phyloP scores from a whole-genome alignment of 1,284 basidiomycete species.

The Irpex sp. region DNA sequence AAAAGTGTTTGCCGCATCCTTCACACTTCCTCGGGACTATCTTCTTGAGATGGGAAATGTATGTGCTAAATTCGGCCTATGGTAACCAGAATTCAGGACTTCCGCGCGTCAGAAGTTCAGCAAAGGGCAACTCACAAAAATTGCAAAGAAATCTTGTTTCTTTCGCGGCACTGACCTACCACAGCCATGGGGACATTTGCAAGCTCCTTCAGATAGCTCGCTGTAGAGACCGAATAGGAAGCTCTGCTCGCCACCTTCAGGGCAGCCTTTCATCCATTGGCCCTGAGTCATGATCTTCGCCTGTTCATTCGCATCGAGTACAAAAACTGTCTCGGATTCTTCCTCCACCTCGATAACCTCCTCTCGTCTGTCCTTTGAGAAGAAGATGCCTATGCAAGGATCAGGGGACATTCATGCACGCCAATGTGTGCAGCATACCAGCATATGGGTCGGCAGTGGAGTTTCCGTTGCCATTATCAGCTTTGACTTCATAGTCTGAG shows the following conservation, averaged over 20 bases:
- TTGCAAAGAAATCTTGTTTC: conserved; percentile 76
- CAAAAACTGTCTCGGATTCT: conserved; percentile 49
- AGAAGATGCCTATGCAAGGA: conserved; percentile 70
- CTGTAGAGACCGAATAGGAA: conserved; percentile 84
- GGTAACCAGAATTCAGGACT: background rate
- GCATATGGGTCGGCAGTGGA: conserved; percentile 81
- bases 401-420: conserved; percentile 1
- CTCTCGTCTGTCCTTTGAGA: conserved; percentile 85
- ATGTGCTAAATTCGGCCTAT: conserved; percentile 69
- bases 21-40: conserved; percentile 61
- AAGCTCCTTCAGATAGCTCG: conserved; percentile 59
- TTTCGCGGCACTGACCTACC: conserved; percentile 53
- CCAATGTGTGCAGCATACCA: conserved; percentile 36
- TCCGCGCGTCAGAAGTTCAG: background rate
- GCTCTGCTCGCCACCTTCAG: conserved; percentile 86
- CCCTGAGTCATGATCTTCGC: conserved; percentile 78
- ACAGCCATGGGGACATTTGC: conserved; percentile 72
- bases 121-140: conserved; percentile 62
- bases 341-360: conserved; percentile 81
- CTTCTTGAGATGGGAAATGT: conserved; percentile 59
- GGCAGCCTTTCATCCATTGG: conserved; percentile 97
- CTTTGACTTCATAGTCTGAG: conserved; percentile 61
- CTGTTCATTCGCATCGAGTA: conserved; percentile 42
- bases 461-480: conserved; percentile 31
- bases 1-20: conserved; percentile 64